phyloP scores from a whole-genome alignment of 1,284 basidiomycete species.

The Binderoboletus segoi region DNA sequence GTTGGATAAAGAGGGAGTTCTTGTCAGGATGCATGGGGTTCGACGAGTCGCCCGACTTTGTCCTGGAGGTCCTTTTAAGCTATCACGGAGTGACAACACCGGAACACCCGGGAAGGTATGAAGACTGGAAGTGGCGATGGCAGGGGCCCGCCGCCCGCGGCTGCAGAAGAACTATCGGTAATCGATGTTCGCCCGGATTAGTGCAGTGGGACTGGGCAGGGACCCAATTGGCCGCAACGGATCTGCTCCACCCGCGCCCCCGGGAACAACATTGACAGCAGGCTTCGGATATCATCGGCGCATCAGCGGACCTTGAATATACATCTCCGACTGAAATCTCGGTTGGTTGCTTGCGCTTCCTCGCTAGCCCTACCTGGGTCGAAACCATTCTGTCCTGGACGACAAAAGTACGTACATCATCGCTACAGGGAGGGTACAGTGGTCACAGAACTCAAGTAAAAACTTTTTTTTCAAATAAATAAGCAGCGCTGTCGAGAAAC shows the following conservation, averaged over 20 bases:
- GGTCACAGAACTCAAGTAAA: no score
- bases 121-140: no score
- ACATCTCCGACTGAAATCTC: no score
- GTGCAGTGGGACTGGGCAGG: background rate
- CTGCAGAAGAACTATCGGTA: background rate
- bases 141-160: background rate
- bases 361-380: no score
- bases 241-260: conserved; percentile 10
- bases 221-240: conserved; percentile 4
- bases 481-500: no score
- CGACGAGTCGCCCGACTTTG: background rate
- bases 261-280: background rate
- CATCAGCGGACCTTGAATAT: no score
- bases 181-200: background rate
- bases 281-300: no score
- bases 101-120: background rate
- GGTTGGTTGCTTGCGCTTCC: no score
- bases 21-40: conserved; percentile 23
- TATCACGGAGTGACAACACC: background rate
- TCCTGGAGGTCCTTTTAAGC: conserved; percentile 3
- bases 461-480: no score
- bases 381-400: no score
- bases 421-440: no score
- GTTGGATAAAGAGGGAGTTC: conserved; percentile 59
- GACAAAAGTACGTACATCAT: no score